Evolutionary conservation across 1,284 basidiomycete species (phyloP).

Genomic region (Megacollybia platyphylla): DNA sequence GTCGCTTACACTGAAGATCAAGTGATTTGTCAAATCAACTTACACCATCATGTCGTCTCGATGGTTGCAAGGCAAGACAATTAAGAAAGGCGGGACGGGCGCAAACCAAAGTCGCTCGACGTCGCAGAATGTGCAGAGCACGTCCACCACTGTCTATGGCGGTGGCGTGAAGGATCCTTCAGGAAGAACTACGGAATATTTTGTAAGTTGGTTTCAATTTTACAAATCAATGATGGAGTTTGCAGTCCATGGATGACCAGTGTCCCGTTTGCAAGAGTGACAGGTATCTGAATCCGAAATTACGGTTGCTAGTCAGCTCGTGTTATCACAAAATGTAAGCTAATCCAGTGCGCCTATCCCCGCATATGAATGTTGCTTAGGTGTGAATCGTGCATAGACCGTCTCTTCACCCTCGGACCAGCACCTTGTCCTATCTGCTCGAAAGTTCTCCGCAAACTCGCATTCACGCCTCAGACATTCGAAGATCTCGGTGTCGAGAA

Average conservation of each 20-base stretch:
- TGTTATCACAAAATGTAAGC: slow-evolving; percentile 97
- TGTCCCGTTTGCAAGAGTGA: slow-evolving; percentile 98
- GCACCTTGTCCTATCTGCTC: slow-evolving; percentile 93
- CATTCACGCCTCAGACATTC: slow-evolving; percentile 94
- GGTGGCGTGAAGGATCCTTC: slow-evolving; percentile 75
- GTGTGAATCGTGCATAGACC: slow-evolving; percentile 97
- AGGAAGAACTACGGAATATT: slow-evolving; percentile 67
- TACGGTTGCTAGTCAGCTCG: slow-evolving; percentile 87
- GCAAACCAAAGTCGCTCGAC: slow-evolving; percentile 34
- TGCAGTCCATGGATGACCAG: slow-evolving; percentile 82
- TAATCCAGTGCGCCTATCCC: slow-evolving; percentile 1
- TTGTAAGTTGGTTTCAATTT: slow-evolving; percentile 29
- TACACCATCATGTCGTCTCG: slow-evolving; percentile 17
- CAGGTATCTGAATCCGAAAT: slow-evolving; percentile 88
- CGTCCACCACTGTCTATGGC: slow-evolving; percentile 58
- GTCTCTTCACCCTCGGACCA: slow-evolving; percentile 90
- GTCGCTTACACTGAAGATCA: not conserved
- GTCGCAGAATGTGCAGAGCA: slow-evolving; percentile 60
- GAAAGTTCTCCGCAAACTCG: slow-evolving; percentile 82
- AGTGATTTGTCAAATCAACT: not conserved
- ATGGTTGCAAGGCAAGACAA: slow-evolving; percentile 62
- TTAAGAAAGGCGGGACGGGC: slow-evolving; percentile 48
- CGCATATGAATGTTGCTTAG: slow-evolving; percentile 26
- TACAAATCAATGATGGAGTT: not conserved
- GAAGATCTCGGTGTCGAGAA: slow-evolving; percentile 95